Evolutionary conservation across 2,329 filamentous ascomycete genomes (phyloP), one percentile per base, ranked within the genome.

Genomic region (Phyllosticta capitalensis): DNA sequence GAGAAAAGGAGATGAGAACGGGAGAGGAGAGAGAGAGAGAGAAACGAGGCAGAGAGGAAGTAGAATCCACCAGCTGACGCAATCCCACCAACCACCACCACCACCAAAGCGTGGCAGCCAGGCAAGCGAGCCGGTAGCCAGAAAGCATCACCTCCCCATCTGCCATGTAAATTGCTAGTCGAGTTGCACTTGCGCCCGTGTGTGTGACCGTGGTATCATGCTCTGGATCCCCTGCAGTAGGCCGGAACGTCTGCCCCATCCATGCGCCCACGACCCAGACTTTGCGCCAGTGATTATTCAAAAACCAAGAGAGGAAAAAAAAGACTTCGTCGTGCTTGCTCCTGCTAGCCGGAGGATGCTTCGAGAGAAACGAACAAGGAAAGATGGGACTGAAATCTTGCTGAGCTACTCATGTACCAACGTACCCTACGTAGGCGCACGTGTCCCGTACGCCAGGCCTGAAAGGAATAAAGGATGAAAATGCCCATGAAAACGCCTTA

Each of bases 401-500:
- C 38, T 45, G n/a, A 45, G 38, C 38, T 45, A n/a, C 5, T n/a
- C 38, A 45, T n/a, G 14, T 45, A n/a, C 38, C 17, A n/a, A n/a
- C 14, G 38, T 26, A 26, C 7, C 24, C 38, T 4, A 45, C 14
- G 17, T 45, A 45, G 12, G 38, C 38, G 38, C 38, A 45, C 38
- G 14, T 19, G 38, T 45, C n/a, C 38, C 38, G 38, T 45, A 45
- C 38, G 38, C 38, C 38, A 45, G 38, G 38, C 38, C 38, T 38
- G 30, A 17, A n/a, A 45, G 17, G n/a, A n/a, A n/a, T 4, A 26
- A 26, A 26, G 24, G 38, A 45, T 45, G 38, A 54, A 7, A 38
- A 54, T 54, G 56, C 56, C 56, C 56, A 22, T 56, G 48, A 59
- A 45, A 59, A 59, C 56, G 52, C 56, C 56, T 52, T 59, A 50